Evolutionary conservation across 176 grass and related monocot species (phyloP), one percentile per base, ranked within the genome.

Genomic region (Carex parvula): DNA sequence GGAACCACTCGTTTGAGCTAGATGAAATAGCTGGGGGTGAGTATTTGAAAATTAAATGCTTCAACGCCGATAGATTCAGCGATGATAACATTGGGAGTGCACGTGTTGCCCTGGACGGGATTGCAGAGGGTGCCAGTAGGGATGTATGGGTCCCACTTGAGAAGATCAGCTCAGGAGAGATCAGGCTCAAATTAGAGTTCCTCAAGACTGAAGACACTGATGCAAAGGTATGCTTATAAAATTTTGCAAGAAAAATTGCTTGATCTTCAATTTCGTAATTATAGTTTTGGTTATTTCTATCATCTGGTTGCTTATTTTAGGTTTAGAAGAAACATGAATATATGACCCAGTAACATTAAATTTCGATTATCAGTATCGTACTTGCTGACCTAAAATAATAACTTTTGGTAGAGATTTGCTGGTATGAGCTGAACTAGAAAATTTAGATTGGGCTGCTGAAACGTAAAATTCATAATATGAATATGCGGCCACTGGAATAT

Each of bases 71-170:
- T 78, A 93, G 62, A 54, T 99, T 95, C 62, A 87, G 91, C 66
- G 93, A 99, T 79, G 93, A 99, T 55, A 88, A 62, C 73, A 99
- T 94, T 89, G 96, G 96, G 79, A 93, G 89, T 35, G 91, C 96
- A 79, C 89, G 91, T 85, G 93, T 99, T 63, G 91, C 91, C 73
- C 74, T 95, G 58, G 93, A 99, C 53, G 91, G 96, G 46, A 92
- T 99, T 88, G 39, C 87, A 59, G 88, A 99, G 77, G 90, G 72
- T 80, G 82, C 72, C 37, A 82, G 61, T 33, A 90, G 91, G 83
- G 91, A 95, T 89, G 53, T 95, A 5, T 99, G 93, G 96, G 81
- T 99, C 1, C 96, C 96, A 30, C 93, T 99, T 89, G 96, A 99
- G 87, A 95, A 94, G 44, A 78, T 87, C 60, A 68, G 83, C 87